phyloP scores from a whole-genome alignment of 1,284 basidiomycete species.

The Earliella scabrosa region DNA sequence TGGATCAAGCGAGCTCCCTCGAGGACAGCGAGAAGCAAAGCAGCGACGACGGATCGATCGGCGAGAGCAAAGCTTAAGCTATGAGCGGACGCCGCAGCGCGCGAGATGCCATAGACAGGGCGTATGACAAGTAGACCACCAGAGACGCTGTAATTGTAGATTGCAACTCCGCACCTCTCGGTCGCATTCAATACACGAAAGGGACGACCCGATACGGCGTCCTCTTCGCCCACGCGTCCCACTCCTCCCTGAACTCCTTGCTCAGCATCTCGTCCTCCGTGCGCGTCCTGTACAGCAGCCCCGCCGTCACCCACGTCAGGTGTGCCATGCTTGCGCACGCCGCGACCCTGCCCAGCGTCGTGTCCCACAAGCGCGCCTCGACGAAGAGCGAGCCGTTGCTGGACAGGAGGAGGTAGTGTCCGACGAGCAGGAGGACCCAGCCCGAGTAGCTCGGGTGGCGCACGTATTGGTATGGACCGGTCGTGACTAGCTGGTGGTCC shows the following conservation, averaged over 20 bases:
- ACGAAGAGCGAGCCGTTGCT: conserved; percentile 4
- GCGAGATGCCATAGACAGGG: too few species aligned
- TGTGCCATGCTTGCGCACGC: not conserved
- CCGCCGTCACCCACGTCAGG: not conserved
- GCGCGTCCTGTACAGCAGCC: conserved; percentile 8
- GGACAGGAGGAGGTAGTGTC: not conserved
- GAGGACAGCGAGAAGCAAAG: too few species aligned
- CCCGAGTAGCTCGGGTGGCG: conserved; percentile 20
- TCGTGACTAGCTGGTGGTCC: conserved; percentile 17
- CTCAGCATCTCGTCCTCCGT: conserved; percentile 18
- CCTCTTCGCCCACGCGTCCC: conserved; percentile 23
- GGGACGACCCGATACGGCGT: conserved; percentile 22
- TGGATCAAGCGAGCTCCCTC: too few species aligned
- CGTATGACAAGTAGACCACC: too few species aligned
- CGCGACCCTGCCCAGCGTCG: not conserved
- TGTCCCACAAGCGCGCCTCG: not conserved
- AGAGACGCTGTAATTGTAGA: too few species aligned
- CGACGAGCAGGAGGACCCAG: not conserved
- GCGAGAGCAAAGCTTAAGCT: too few species aligned
- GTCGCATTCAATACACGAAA: conserved; percentile 7
- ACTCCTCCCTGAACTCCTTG: conserved; percentile 16
- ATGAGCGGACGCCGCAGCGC: too few species aligned
- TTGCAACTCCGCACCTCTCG: too few species aligned
- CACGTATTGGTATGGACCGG: conserved; percentile 18
- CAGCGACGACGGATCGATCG: too few species aligned